A percentile compares a stretch with the other conserved stretches of the same genome.
Evolutionary conservation across 306 rosid species (phyloP).

Genomic region (Corylus americana): DNA sequence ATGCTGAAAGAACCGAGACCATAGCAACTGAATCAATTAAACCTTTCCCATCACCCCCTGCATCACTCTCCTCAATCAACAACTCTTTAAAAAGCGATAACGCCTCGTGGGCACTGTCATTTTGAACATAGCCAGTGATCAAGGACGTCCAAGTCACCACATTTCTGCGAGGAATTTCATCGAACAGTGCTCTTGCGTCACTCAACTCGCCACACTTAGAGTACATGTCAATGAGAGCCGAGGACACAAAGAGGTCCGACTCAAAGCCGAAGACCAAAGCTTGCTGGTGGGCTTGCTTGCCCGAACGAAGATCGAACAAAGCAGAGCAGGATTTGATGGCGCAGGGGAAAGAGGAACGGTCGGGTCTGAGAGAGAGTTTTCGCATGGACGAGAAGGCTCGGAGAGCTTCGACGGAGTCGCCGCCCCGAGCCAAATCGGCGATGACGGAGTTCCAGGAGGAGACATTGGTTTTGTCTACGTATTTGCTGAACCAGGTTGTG

Average conservation of each 20-base stretch:
- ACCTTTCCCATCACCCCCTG: conserved; percentile 28
- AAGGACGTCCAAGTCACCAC: conserved; percentile 85
- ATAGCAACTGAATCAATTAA: conserved; percentile 56
- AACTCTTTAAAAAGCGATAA: conserved; percentile 62
- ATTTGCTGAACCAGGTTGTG: no score
- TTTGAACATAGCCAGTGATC: conserved; percentile 52
- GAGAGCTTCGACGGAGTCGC: no score
- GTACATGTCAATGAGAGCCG: conserved; percentile 63
- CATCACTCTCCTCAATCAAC: conserved; percentile 47
- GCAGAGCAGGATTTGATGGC: conserved; percentile 81
- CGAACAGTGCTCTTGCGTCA: conserved; percentile 39
- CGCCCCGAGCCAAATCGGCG: conserved; percentile 69
- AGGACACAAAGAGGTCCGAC: conserved; percentile 65
- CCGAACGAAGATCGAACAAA: conserved; percentile 61
- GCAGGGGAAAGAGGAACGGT: conserved; percentile 75
- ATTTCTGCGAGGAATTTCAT: conserved; percentile 61
- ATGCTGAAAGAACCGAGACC: conserved; percentile 73
- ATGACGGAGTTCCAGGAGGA: conserved; percentile 72
- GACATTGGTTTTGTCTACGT: no score
- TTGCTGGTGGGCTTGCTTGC: conserved; percentile 73
- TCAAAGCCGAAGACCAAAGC: conserved; percentile 67
- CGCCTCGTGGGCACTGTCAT: conserved; percentile 40
- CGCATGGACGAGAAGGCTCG: conserved; percentile 76
- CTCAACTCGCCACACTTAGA: no score
- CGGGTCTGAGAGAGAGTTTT: conserved; percentile 66